Base-by-base conservation (phyloP, 805 yeast genomes). In the Saccharomycodes ludwigii region DNA sequence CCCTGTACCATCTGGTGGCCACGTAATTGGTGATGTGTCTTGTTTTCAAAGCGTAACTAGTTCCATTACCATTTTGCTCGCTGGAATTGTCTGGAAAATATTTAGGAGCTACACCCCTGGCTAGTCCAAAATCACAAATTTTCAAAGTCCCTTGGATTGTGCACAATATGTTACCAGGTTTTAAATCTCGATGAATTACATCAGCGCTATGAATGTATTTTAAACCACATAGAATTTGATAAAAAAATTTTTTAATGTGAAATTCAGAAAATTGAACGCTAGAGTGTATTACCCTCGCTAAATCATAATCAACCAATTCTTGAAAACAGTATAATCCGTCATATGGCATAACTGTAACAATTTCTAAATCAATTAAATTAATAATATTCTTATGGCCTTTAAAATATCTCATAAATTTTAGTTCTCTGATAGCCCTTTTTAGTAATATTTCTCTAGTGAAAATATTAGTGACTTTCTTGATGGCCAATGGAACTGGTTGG, bases 1-100 rank as follows among this genome's bases (percentile, higher is more conserved):
- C 95, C 27, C 97, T 63, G 47, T 86, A 86, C 95, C 95, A 86
- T 36, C 96, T 59, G 0, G 96, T 86, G 1, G 95, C 95, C 16
- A 86, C 95, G 48, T 86, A 86, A 43, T 73, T 76, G 8, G 94
- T 81, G 18, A 81, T 80, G 11, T 68, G 63, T n/a, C n/a, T n/a
- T n/a, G n/a, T n/a, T n/a, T n/a, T n/a, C n/a, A n/a, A n/a, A n/a
- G n/a, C n/a, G 19, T 58, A 46, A 3, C 58, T 38, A 23, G 50
- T 57, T 11, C 60, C 52, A 30, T 52, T 56, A 38, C 40, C 24
- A 11, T 40, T 30, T 21, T 23, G 21, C 9, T 27, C 29, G 21
- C 29, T 24, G 23, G 28, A 35, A 13, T 31, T 34, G 5, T 34
- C 16, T 7, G 34, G 31, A 12, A 50, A 41, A 37, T 38, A 56